phyloP scores from a whole-genome alignment of 305 asterid species.

The Rubia balearica region DNA sequence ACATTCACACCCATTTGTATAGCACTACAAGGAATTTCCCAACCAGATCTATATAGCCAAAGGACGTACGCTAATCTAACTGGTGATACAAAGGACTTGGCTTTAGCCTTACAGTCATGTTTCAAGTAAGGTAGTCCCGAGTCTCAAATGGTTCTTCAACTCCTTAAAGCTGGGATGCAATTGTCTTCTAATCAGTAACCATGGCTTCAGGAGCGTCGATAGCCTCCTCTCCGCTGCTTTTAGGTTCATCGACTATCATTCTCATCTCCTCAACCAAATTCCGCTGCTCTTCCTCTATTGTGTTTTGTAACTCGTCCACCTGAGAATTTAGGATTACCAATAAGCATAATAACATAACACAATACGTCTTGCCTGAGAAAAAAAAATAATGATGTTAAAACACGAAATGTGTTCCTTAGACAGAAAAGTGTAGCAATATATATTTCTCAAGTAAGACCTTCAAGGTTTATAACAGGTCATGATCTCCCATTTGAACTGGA shows the following conservation, averaged over 20 bases:
- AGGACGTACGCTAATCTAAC: not conserved
- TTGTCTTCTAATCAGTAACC: slow-evolving; percentile 51
- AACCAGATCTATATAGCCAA: not conserved
- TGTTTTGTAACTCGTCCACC: slow-evolving; percentile 93
- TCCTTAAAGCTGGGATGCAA: not conserved
- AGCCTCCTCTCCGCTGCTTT: slow-evolving; percentile 50
- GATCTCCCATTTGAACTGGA: not conserved
- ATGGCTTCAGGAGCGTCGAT: slow-evolving; percentile 60
- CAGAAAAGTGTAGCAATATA: not conserved
- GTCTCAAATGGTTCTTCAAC: not conserved
- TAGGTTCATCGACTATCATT: slow-evolving; percentile 56
- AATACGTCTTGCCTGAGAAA: no score
- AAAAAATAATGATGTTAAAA: not conserved
- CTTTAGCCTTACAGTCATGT: not conserved
- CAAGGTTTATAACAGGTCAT: not conserved
- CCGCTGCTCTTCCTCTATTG: slow-evolving; percentile 86
- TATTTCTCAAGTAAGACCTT: not conserved
- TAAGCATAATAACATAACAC: slow-evolving; percentile 4
- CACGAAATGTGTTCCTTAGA: not conserved
- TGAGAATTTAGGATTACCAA: slow-evolving; percentile 19
- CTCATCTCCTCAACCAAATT: slow-evolving; percentile 83
- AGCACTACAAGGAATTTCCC: not conserved
- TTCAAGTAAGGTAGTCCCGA: not conserved
- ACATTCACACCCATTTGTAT: not conserved
- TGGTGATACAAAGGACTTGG: not conserved